These are phyloP conservation scores for Rostrohypoxylon terebratum DNA, from an alignment of 495 filamentous ascomycete species.

Conservation along the genomic window DNA sequence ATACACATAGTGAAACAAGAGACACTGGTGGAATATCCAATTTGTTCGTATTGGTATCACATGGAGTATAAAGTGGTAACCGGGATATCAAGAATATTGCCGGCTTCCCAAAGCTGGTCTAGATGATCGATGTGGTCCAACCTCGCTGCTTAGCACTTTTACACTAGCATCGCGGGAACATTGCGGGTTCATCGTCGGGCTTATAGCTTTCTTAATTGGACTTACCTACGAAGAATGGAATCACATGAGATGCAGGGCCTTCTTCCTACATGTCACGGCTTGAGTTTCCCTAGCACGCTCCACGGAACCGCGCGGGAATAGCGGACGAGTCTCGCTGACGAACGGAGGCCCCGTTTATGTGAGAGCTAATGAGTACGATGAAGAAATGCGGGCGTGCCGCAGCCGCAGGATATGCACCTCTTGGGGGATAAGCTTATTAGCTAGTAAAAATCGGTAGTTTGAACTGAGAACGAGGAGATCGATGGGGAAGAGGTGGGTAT, in stretches of 20 bases:
- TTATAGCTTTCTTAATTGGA: neutral
- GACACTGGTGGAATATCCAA: neutral
- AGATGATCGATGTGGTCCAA: neutral
- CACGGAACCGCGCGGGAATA: neutral
- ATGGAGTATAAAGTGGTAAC: neutral
- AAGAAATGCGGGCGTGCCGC: neutral
- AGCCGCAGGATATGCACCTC: neutral
- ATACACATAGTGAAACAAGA: neutral
- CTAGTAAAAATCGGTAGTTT: neutral
- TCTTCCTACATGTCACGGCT: neutral
- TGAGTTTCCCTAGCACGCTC: neutral
- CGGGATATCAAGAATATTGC: neutral
- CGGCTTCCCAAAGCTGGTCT: neutral
- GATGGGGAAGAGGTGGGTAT: neutral
- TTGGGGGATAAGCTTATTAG: neutral
- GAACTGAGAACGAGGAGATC: neutral
- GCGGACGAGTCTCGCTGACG: neutral
- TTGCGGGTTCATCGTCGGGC: neutral
- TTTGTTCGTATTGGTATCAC: neutral
- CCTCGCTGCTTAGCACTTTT: neutral
- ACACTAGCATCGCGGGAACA: neutral
- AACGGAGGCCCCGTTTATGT: conserved; percentile 1
- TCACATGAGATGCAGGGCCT: neutral
- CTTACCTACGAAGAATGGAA: neutral
- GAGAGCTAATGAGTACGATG: conserved; percentile 5